These are phyloP conservation scores for Leccinum rimulosum DNA, from an alignment of 768 basidiomycete genomes.

Conservation along the genomic window DNA sequence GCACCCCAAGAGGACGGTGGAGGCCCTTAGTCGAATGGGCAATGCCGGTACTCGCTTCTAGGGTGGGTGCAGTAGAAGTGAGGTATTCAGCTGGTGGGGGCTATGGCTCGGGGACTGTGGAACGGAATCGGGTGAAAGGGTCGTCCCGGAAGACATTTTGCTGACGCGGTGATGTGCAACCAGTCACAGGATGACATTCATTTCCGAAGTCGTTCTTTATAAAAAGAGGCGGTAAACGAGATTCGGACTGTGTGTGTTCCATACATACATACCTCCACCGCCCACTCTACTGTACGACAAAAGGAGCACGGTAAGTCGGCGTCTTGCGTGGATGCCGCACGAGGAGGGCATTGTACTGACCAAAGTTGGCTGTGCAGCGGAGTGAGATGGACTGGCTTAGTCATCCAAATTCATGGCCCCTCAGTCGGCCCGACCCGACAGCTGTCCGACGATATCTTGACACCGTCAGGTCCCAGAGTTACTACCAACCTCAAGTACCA, in stretches of 20 bases:
- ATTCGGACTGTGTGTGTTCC: constrained; percentile 14
- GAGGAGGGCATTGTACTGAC: constrained; percentile 20
- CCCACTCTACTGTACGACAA: constrained; percentile 7
- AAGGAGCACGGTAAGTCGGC: constrained; percentile 18
- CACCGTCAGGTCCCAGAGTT: constrained; percentile 17
- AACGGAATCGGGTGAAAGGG: constrained; percentile 34
- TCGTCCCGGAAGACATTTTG: constrained; percentile 27
- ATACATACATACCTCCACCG: constrained; percentile 14
- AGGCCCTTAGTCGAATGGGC: constrained; percentile 33
- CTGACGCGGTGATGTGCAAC: constrained; percentile 9
- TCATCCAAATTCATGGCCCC: constrained; percentile 22
- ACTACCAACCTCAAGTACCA: constrained; percentile 18
- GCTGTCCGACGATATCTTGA: constrained; percentile 35
- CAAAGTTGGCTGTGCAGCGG: constrained; percentile 21
- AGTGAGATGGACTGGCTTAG: constrained; percentile 32
- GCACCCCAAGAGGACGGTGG: constrained; percentile 21
- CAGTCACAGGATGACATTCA: constrained; percentile 34
- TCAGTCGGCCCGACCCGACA: constrained; percentile 37
- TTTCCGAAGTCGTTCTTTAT: constrained; percentile 32
- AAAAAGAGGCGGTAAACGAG: constrained; percentile 24
- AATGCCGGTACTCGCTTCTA: constrained; percentile 26
- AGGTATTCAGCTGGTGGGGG: constrained; percentile 18
- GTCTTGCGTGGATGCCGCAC: constrained; percentile 17
- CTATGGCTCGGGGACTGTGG: constrained; percentile 29
- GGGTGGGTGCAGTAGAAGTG: constrained; percentile 17